phyloP scores from a whole-genome alignment of 1,284 basidiomycete species.

The Leccinum angustisporum region DNA sequence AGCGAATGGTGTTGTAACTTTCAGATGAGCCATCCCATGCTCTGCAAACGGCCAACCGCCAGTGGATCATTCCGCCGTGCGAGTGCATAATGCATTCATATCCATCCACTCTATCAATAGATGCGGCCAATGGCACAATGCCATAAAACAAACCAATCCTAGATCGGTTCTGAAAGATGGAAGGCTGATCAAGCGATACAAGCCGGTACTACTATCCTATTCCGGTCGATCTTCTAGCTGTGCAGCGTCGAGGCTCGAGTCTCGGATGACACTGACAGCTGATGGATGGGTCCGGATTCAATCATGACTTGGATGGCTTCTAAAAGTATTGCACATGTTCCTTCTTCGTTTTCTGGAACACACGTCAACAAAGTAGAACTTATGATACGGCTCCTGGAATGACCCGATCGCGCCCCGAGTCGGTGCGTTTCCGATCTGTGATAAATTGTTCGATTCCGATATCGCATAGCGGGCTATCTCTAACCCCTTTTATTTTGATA shows the following conservation, averaged over 20 bases:
- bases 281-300: background rate
- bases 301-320: background rate
- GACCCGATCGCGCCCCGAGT: background rate
- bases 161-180: background rate
- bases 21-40: background rate
- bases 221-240: constrained; percentile 61
- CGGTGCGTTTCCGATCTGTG: background rate
- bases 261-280: background rate
- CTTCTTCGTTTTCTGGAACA: background rate
- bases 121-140: background rate
- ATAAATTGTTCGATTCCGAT: background rate
- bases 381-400: background rate
- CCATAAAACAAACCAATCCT: background rate
- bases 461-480: background rate
- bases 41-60: background rate
- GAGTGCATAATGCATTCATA: constrained; percentile 51
- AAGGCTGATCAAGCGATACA: background rate
- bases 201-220: background rate
- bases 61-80: constrained; percentile 79
- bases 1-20: background rate
- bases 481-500: background rate
- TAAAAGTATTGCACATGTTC: background rate
- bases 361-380: background rate
- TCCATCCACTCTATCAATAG: constrained; percentile 57
- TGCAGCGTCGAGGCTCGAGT: constrained; percentile 52